Evolutionary conservation across 768 basidiomycete species (phyloP), one percentile per base, ranked within the genome.

Genomic region (Mycena galopus): DNA sequence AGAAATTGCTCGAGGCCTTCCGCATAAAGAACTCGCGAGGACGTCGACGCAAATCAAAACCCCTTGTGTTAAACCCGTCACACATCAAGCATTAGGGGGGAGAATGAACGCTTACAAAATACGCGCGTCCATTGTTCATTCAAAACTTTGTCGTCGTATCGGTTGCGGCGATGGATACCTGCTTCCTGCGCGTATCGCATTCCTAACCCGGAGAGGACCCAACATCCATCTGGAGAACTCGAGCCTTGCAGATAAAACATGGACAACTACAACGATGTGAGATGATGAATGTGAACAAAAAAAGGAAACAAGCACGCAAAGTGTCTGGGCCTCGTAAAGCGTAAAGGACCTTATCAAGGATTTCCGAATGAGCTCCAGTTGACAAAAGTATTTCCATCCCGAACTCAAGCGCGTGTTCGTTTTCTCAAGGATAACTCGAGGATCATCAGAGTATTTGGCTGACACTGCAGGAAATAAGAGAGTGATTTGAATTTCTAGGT

Each of bases 181-280:
- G 91, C 86, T 69, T 92, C 92, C 75, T 91, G 88, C 0, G 88
- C 88, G 11, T 86, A 81, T 7, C 91, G 86, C 19, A 93, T 81
- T 39, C 87, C 89, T n/a, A 89, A 77, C 3, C 91, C 90, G 19
- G 86, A 80, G 2, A 89, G 73, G 6, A 80, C 82, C 92, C 91
- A 92, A 65, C 81, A 82, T 19, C 84, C 82, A 56, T 88, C 87
- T 1, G 88, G 85, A 0, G 84, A 81, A 4, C 84, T 85, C 3
- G 85, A 85, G 25, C 85, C 84, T 70, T 83, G 84, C n/a, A 85
- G 79, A 79, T 81, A 88, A 27, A 83, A 32, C 0, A 83, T 77
- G 27, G 79, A 79, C 53, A 89, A 60, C 88, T 89, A 71, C 19
- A 7, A 16, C 9, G 19, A 23, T 23, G 16, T 61, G 19, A 50